Percentiles rank a stretch among this genome's conserved stretches.
Evolutionary conservation across 139 green algal genomes (phyloP).

Genomic region (Coelastrella sp.): DNA sequence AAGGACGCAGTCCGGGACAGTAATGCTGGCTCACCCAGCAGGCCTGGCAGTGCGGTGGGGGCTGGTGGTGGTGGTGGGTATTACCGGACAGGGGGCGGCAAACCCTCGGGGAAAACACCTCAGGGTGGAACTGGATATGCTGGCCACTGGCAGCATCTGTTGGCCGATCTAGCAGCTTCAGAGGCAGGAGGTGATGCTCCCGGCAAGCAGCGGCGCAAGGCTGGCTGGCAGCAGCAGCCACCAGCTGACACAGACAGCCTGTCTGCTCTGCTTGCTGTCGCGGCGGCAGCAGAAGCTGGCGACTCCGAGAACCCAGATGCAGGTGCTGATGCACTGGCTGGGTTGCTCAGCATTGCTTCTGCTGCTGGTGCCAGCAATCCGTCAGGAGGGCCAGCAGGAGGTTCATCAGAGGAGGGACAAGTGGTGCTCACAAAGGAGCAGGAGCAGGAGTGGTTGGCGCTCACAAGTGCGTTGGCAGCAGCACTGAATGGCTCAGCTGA

Average conservation of each 20-base stretch:
- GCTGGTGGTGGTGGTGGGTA: not conserved
- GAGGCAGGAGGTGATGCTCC: not conserved
- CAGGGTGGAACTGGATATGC: not conserved
- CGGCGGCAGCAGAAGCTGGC: conserved; percentile 17
- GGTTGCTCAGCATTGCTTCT: conserved; percentile 17
- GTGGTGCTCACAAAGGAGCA: conserved; percentile 5
- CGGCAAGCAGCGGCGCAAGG: not conserved
- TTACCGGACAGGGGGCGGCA: not conserved
- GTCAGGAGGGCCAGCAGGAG: not conserved
- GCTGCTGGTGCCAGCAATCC: not conserved
- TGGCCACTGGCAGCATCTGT: not conserved
- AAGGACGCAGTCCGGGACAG: not conserved
- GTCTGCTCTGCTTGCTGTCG: conserved; percentile 13
- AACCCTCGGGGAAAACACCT: not conserved
- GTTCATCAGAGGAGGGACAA: not conserved
- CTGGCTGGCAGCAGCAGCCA: conserved; percentile 10
- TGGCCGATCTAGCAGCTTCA: not conserved
- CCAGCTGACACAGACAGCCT: not conserved
- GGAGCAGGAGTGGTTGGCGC: not conserved
- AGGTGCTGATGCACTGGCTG: not conserved
- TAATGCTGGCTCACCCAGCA: not conserved
- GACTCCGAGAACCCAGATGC: not conserved
- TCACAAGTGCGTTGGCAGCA: conserved; percentile 1
- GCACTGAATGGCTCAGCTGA: not conserved
- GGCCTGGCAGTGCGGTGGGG: not conserved